Conservation (phyloP, 2,329 filamentous ascomycete species). For the Cladosporium oxysporum region DNA sequence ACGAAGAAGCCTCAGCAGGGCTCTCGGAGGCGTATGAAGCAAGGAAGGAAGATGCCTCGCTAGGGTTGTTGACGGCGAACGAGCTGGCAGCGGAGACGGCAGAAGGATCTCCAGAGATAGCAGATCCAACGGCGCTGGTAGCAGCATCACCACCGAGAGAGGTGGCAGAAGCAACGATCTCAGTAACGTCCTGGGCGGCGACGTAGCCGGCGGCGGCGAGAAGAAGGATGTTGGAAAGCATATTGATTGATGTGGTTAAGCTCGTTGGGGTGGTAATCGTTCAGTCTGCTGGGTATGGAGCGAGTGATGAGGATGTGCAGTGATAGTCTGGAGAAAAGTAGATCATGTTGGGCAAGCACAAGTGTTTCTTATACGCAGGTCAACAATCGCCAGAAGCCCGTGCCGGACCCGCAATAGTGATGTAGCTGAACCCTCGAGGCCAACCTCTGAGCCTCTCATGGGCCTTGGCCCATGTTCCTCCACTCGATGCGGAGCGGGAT, state of each 20-base stretch:
- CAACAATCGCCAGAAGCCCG: constrained; percentile 7
- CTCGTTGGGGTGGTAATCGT: not conserved
- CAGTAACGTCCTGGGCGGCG: constrained; percentile 14
- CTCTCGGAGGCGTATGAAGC: constrained; percentile 5
- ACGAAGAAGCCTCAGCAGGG: constrained; percentile 12
- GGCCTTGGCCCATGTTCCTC: constrained; percentile 9
- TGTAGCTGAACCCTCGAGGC: constrained; percentile 14
- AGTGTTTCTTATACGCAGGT: constrained; percentile 15
- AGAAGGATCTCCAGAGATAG: not conserved
- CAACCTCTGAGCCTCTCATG: not conserved
- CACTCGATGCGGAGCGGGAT: not conserved
- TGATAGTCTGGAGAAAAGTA: constrained; percentile 13
- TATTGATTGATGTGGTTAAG: constrained; percentile 1
- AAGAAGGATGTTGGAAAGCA: constrained; percentile 8
- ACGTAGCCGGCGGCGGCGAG: constrained; percentile 17
- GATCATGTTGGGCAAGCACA: constrained; percentile 6
- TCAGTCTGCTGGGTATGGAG: not conserved
- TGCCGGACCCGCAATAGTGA: constrained; percentile 19
- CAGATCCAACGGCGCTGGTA: constrained; percentile 7
- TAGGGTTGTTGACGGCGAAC: not conserved
- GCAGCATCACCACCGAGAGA: not conserved
- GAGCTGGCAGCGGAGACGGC: constrained; percentile 13
- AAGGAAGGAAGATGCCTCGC: constrained; percentile 9
- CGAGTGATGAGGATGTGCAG: not conserved
- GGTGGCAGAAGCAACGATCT: constrained; percentile 8